Evolutionary conservation across 1,284 basidiomycete species (phyloP).

Genomic region (Malassezia equina): DNA sequence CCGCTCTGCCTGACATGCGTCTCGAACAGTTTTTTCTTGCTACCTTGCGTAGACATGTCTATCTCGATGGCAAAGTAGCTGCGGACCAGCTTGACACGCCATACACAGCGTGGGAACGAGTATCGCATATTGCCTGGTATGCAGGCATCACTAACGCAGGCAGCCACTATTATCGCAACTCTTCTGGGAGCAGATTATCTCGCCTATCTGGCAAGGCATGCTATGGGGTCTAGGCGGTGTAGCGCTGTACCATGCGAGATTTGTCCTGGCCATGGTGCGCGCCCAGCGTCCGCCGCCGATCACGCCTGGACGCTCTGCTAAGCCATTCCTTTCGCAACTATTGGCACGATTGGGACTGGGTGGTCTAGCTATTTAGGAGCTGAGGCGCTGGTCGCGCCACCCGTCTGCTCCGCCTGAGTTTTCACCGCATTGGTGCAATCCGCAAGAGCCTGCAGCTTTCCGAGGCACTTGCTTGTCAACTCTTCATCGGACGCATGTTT

Average conservation of each 20-base stretch:
- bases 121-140: conserved; percentile 1
- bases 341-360: conserved; percentile 9
- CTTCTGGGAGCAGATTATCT: conserved; percentile 11
- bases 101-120: conserved; percentile 7
- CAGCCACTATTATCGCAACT: not conserved
- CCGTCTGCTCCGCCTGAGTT: conserved; percentile 19
- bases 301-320: not conserved
- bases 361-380: conserved; percentile 3
- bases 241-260: conserved; percentile 1
- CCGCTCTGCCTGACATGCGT: conserved; percentile 14
- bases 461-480: conserved; percentile 33
- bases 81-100: not conserved
- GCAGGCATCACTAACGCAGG: conserved; percentile 1
- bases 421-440: conserved; percentile 40
- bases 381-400: not conserved
- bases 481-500: conserved; percentile 26
- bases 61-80: not conserved
- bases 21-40: conserved; percentile 16
- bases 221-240: conserved; percentile 17
- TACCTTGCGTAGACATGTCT: not conserved
- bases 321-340: not conserved
- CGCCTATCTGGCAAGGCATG: conserved; percentile 16
- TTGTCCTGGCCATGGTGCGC: not conserved
- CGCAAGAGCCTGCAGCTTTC: conserved; percentile 28
- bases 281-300: not conserved